Conservation (phyloP, 75 land plant species). For the Selaginella moellendorffii region DNA sequence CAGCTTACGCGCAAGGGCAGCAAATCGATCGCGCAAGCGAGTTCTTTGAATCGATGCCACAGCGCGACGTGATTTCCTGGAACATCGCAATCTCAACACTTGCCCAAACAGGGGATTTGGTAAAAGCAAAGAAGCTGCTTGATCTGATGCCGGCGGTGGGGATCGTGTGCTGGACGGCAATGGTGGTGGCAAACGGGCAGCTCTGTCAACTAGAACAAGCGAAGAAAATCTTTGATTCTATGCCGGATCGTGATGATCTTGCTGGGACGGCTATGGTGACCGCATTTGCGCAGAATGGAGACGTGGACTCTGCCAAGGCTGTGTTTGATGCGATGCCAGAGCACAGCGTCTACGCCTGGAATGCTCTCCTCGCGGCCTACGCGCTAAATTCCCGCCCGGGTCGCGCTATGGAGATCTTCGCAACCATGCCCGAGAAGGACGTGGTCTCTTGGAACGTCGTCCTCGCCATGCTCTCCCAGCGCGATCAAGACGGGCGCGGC, state of each 20-base stretch:
- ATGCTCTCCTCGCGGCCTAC: not conserved
- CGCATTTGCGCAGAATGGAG: not conserved
- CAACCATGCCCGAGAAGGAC: not conserved
- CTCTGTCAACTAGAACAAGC: not conserved
- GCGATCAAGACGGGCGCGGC: no score
- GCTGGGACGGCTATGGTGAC: not conserved
- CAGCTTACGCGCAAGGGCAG: no score
- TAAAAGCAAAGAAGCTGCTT: not conserved
- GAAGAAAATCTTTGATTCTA: not conserved
- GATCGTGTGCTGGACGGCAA: not conserved
- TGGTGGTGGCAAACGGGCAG: not conserved
- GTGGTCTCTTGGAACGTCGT: not conserved
- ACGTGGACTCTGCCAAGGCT: not conserved
- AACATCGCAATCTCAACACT: not conserved
- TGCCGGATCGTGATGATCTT: not conserved
- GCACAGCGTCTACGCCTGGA: not conserved
- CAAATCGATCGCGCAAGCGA: not conserved
- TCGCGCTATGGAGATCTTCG: not conserved
- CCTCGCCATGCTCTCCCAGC: no score
- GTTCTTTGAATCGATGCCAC: not conserved
- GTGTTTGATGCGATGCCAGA: not conserved
- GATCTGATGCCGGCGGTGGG: not conserved
- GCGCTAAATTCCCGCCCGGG: not conserved
- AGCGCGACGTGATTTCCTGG: not conserved
- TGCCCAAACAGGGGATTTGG: conserved; percentile 1